Percentiles rank a stretch among this genome's conserved stretches.
phyloP scores from a whole-genome alignment of 2,329 filamentous ascomycete species.

The Aspergillus sp. region DNA sequence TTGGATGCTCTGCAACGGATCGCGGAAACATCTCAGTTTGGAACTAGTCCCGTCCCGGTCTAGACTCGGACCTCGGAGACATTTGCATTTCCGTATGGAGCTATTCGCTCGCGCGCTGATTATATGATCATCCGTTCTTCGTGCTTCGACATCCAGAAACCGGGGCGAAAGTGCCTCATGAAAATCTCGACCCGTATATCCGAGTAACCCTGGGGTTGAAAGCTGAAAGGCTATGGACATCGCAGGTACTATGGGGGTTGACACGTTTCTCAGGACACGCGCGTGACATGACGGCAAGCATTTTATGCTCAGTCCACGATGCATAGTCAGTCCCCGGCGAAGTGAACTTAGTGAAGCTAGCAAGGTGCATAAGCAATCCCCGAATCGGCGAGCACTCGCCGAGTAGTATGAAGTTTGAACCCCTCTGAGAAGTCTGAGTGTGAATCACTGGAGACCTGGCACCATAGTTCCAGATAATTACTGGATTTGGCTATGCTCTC shows the following conservation, averaged over 20 bases:
- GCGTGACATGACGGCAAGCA: neutral
- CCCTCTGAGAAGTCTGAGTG: neutral
- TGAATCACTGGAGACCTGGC: neutral
- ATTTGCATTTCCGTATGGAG: slow-evolving; percentile 15
- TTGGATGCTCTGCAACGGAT: slow-evolving; percentile 9
- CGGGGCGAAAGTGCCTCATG: neutral
- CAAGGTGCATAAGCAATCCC: neutral
- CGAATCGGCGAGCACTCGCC: neutral
- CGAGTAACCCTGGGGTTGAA: slow-evolving; percentile 4
- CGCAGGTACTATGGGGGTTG: neutral
- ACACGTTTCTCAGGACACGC: neutral
- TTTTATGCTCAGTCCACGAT: neutral
- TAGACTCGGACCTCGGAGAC: slow-evolving; percentile 30
- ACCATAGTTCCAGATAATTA: neutral
- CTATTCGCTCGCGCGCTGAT: slow-evolving; percentile 21
- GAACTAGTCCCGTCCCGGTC: slow-evolving; percentile 9
- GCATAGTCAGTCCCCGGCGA: neutral
- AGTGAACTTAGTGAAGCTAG: neutral
- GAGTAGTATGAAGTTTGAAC: neutral
- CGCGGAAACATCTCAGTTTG: slow-evolving; percentile 18
- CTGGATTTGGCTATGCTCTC: slow-evolving; percentile 11
- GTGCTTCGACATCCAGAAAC: neutral
- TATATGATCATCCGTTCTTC: slow-evolving; percentile 14
- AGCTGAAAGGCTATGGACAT: neutral
- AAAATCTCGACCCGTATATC: slow-evolving; percentile 22